Evolutionary conservation across 1,284 basidiomycete species (phyloP), one percentile per base, ranked within the genome.

Genomic region (Gomphus bonarii): DNA sequence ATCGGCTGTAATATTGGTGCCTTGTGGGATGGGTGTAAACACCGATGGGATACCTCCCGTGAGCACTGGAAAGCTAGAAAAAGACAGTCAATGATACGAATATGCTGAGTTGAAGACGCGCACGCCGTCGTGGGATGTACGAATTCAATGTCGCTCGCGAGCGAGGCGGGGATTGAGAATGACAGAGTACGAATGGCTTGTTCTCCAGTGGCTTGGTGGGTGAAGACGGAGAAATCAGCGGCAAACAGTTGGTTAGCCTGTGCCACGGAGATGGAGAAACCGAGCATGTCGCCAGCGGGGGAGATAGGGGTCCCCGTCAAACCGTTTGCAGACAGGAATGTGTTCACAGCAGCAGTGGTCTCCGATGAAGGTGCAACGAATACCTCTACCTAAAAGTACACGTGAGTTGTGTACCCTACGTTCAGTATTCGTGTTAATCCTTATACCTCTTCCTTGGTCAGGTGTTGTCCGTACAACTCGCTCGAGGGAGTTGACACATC

Each of bases 401-500:
- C 9, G 18, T 31, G 18, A 31, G 48, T 14, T n/a, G n/a, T n/a
- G n/a, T n/a, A n/a, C n/a, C n/a, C n/a, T n/a, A n/a, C n/a, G n/a
- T n/a, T n/a, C n/a, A n/a, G 16, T 46, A 16, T 9, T 46, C 3
- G 31, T 22, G 4, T n/a, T 20, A 47, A 22, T 8, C 3, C 2
- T 25, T 61, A 20, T 49, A 68, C 70, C 65, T 70, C 65, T 5
- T 65, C 65, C 40, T 65, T 65, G 18, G 63, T 64, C 31, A 73
- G 59, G 49, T 68, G 67, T 57, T 70, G 62, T 11, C 70, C 67
- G 59, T 69, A 72, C 9, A 55, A 52, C 14, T 62, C 47, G 57
- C 62, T 70, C 20, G 61, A 54, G 1, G 69, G 69, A 4, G 63
- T 66, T 59, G 67, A 67, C 55, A 68, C 67, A 20, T 63, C 66